phyloP scores from a whole-genome alignment of 2,329 filamentous ascomycete genomes.

The Penicillium sp. region DNA sequence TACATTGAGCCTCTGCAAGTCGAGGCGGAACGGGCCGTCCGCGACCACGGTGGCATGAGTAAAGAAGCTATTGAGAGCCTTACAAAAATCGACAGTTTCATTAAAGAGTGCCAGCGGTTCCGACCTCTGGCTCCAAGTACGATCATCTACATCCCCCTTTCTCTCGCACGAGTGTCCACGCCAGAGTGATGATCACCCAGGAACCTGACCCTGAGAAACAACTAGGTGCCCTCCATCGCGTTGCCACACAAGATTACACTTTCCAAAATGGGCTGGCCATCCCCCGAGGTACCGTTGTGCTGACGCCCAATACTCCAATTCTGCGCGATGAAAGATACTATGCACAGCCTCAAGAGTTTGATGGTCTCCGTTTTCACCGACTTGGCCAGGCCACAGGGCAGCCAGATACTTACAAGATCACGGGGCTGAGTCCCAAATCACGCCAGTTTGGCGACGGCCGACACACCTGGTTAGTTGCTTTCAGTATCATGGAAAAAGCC shows the following conservation, averaged over 20 bases:
- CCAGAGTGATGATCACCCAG: background rate
- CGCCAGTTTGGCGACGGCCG: constrained; percentile 1
- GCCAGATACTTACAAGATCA: background rate
- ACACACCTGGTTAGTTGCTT: background rate
- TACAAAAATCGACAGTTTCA: background rate
- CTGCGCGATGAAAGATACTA: background rate
- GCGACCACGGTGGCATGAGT: background rate
- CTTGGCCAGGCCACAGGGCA: background rate
- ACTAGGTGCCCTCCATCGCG: background rate
- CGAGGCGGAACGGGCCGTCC: background rate
- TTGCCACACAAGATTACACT: background rate
- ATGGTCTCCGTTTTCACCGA: background rate
- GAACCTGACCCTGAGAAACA: background rate
- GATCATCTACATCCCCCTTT: background rate
- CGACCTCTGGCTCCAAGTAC: background rate
- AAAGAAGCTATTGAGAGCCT: background rate
- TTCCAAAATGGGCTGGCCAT: constrained; percentile 2
- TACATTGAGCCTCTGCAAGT: background rate
- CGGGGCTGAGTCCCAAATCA: background rate
- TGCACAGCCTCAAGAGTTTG: background rate
- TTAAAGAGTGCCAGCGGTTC: background rate
- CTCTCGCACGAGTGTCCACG: background rate
- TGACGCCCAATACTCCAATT: background rate
- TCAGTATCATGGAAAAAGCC: too few species aligned
- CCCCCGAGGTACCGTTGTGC: background rate